Evolutionary conservation across 2,329 filamentous ascomycete genomes (phyloP), one percentile per base, ranked within the genome.

Genomic region (Knufia fluminis): DNA sequence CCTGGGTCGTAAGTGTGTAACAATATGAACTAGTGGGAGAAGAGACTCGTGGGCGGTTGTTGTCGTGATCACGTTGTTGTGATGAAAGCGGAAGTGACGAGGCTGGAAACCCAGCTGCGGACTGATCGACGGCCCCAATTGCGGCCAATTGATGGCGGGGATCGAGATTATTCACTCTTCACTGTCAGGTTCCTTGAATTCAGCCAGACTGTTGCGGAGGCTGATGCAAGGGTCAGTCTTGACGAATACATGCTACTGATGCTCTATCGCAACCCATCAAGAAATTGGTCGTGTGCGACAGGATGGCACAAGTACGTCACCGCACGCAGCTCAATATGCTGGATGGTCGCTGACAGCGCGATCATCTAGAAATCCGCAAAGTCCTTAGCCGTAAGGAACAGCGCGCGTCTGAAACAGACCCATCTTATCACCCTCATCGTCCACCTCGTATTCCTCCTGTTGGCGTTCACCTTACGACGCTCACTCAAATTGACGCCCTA

Each of bases 341-440:
- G 38, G 31, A 14, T 35, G 45, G 36, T 40, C 38, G 32, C 28
- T 38, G 28, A 50, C 48, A 33, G 26, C 48, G 39, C 40, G 46
- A 24, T 22, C 46, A 6, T 22, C 19, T 49, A 74, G 71, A 74
- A 72, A 73, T 71, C 71, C 51, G 65, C 70, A 56, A 74, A 74
- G 61, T 73, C 76, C 36, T 76, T 83, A 49, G 92, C 92, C 50
- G 85, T 84, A 59, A 80, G 84, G 69, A 97, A 97, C 68, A 74
- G 79, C 41, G 73, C 79, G 28, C 75, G 85, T 38, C 81, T 98
- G 41, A 86, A 84, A 63, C 86, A 82, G 62, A 86, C 92, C 22
- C 91, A 95, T 66, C 72, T 86, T 49, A 84, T 85, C 54, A 83
- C 87, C 40, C 72, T 86, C 53, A 62, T 71, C 57, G 71, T 94